Evolutionary conservation across 1,284 basidiomycete species (phyloP).

Genomic region (Meripilus lineatus): DNA sequence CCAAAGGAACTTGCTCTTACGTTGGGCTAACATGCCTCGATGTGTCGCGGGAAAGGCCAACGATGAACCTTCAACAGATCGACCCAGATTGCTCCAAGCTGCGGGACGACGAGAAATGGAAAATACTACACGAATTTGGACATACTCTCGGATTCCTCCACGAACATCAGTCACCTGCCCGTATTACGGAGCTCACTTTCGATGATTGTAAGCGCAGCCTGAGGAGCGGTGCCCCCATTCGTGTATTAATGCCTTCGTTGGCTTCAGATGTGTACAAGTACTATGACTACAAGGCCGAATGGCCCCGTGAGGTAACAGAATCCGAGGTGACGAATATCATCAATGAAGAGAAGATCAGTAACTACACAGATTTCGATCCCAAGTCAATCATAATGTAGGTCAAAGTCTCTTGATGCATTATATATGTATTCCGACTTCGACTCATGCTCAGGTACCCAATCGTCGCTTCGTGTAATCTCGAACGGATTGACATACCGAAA

Average conservation of each 20-base stretch:
- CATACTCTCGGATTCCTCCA: slow-evolving; percentile 28
- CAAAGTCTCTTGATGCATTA: too few species aligned
- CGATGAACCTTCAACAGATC: slow-evolving; percentile 23
- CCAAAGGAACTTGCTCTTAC: slow-evolving; percentile 6
- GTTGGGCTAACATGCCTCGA: slow-evolving; percentile 1
- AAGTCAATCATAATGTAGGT: slow-evolving; percentile 1
- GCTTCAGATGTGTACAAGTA: too few species aligned
- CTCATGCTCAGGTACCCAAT: not conserved
- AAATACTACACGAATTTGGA: slow-evolving; percentile 28
- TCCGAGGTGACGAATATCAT: not conserved
- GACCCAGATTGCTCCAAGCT: slow-evolving; percentile 1
- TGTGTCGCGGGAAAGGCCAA: slow-evolving; percentile 3
- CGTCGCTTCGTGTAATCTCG: too few species aligned
- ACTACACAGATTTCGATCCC: not conserved
- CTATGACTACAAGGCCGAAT: too few species aligned
- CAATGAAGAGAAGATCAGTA: not conserved
- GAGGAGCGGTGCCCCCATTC: too few species aligned
- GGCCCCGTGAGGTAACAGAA: too few species aligned
- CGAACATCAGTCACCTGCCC: slow-evolving; percentile 26
- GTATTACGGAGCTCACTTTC: slow-evolving; percentile 14
- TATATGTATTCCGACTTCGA: too few species aligned
- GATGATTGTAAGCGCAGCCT: too few species aligned
- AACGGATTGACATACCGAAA: not conserved
- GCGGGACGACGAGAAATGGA: slow-evolving; percentile 1
- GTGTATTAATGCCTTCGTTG: too few species aligned